Conservation (phyloP, 129 eudicot genomes). For the Tanacetum coccineum region DNA sequence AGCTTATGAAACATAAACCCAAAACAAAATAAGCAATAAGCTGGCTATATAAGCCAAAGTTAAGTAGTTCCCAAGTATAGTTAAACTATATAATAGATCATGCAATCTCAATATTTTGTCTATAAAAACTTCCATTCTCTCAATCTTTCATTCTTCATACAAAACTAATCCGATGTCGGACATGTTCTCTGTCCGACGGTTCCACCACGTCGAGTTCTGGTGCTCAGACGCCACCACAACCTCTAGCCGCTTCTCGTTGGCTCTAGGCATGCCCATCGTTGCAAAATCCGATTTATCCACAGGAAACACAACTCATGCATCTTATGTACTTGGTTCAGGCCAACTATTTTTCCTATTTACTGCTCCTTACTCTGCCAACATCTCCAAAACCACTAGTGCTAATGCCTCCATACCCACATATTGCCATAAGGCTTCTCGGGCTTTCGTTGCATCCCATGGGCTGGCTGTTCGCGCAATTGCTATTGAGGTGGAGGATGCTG, state of each 20-base stretch:
- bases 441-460: constrained; percentile 69
- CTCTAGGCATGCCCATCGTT: constrained; percentile 77
- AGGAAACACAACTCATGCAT: constrained; percentile 76
- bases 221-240: constrained; percentile 80
- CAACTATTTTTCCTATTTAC: constrained; percentile 69
- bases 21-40: no score
- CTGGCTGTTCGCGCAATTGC: constrained; percentile 83
- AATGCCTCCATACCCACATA: constrained; percentile 54
- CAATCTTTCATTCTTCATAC: no score
- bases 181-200: constrained; percentile 48
- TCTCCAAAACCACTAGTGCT: constrained; percentile 24
- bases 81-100: no score
- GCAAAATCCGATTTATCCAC: constrained; percentile 92
- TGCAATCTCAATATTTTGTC: no score
- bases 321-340: constrained; percentile 68
- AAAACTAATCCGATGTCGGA: constrained; percentile 39
- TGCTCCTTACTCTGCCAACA: constrained; percentile 75
- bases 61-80: no score
- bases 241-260: constrained; percentile 70
- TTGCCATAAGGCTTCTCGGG: constrained; percentile 32
- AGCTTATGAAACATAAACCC: no score
- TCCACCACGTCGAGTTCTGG: constrained; percentile 96
- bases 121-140: no score
- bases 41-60: no score
- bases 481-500: constrained; percentile 59